Base-by-base conservation (phyloP, 1,139 yeast genomes). In the Protomyces gravidus region DNA sequence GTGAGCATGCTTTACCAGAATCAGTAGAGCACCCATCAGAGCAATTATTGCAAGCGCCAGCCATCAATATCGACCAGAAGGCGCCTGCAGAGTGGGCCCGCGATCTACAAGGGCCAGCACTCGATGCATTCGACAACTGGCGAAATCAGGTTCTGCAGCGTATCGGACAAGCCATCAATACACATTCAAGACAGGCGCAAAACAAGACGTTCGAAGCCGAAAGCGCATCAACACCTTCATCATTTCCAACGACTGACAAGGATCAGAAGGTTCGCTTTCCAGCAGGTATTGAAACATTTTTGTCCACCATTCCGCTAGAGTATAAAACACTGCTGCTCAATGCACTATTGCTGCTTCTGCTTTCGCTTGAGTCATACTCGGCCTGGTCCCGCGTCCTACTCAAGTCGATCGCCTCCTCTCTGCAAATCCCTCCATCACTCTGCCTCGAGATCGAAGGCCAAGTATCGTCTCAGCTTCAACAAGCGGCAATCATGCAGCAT, bases 81-180 rank as follows among this genome's bases (percentile, higher is more conserved):
- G 27, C 30, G 5, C 33, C 50, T 13, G 13, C 23, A 11, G 27
- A 40, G n/a, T 27, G 27, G 19, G 45, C 36, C 19, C 61, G 50
- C 13, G 33, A 45, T 5, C 25, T 60, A 28, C 50, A 42, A 19
- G 47, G 51, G 23, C 50, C 53, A 2, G 55, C 51, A 7, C 26
- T 45, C 19, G 40, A 27, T 11, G 23, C 36, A 28, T 60, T 55
- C 21, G 60, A 60, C 23, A 26, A 45, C 3, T 60, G 62, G 62
- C 52, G 58, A 6, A 11, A 46, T 5, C 13, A 27, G 3, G 50
- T 60, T 3, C 28, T 60, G 9, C 48, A 55, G 30, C 21, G 58
- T 9, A 40, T 57, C 19, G 62, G 62, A 1, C 51, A 50, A 15
- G 61, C 51, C 13, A 36, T 60, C 49, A 57, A 60, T 17, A 45